Conservation (phyloP, 495 filamentous ascomycete species). For the Penicillium lagena region DNA sequence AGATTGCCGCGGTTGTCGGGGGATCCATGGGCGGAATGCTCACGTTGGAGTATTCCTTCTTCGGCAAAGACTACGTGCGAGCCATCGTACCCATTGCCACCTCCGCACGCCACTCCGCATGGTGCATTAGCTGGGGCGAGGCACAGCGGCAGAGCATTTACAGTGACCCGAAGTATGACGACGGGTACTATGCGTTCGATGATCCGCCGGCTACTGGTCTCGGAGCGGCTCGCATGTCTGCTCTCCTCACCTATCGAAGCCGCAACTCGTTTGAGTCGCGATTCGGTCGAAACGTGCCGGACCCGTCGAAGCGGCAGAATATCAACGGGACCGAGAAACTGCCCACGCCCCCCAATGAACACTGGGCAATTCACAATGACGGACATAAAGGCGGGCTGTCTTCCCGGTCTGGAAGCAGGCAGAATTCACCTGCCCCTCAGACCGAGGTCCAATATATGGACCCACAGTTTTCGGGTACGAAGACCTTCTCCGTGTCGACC, state of each 20-base stretch:
- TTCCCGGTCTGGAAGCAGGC: conserved; percentile 27
- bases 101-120: conserved; percentile 91
- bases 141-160: conserved; percentile 98
- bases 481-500: conserved; percentile 30
- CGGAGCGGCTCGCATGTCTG: conserved; percentile 93
- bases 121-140: conserved; percentile 99
- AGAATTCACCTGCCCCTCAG: conserved; percentile 25
- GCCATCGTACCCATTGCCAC: conserved; percentile 92
- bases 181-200: conserved; percentile 84
- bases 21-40: conserved; percentile 99
- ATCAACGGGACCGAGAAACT: conserved; percentile 63
- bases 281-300: conserved; percentile 88
- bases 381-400: conserved; percentile 61
- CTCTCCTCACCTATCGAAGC: conserved; percentile 89
- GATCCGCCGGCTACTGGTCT: conserved; percentile 82
- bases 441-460: conserved; percentile 50
- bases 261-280: conserved; percentile 94
- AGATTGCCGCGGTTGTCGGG: conserved; percentile 84
- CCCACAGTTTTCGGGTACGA: conserved; percentile 73
- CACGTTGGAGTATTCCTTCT: conserved; percentile 92
- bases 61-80: conserved; percentile 89
- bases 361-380: conserved; percentile 94
- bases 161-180: conserved; percentile 94
- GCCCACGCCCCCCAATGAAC: conserved; percentile 66
- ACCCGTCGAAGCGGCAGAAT: conserved; percentile 69